Conservation (phyloP, 306 rosid genomes). For the Glycine soja region DNA sequence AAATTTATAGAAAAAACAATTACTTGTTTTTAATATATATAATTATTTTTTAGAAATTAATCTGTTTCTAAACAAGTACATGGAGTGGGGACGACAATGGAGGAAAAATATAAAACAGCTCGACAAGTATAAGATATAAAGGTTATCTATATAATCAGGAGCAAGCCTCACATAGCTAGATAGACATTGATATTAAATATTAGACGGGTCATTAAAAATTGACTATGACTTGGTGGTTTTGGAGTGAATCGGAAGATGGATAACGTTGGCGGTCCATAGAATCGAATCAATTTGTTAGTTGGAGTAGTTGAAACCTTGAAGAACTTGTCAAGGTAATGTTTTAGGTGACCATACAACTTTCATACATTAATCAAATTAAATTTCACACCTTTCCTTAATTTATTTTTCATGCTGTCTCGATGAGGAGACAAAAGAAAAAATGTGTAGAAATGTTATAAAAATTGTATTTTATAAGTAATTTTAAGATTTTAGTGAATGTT, state of each 20-base stretch:
- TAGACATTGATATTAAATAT: not conserved
- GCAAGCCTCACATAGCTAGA: not conserved
- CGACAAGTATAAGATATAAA: not conserved
- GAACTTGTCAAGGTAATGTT: constrained; percentile 14
- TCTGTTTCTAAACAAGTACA: not conserved
- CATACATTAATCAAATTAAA: too few species aligned
- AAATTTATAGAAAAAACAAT: too few species aligned
- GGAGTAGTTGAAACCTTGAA: constrained; percentile 41
- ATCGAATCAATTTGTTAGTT: constrained; percentile 43
- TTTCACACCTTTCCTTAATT: too few species aligned
- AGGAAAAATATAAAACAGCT: not conserved
- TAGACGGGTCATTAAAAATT: not conserved
- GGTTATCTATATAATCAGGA: not conserved
- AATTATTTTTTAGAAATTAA: too few species aligned
- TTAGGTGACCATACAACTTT: not conserved
- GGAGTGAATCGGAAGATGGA: not conserved
- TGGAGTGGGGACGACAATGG: not conserved
- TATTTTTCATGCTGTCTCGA: too few species aligned
- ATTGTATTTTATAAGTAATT: too few species aligned
- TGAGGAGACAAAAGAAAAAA: too few species aligned
- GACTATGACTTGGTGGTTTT: not conserved
- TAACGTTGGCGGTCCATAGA: not conserved
- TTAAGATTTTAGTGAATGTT: too few species aligned
- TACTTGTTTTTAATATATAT: too few species aligned
- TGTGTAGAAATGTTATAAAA: too few species aligned